Percentiles rank a stretch among this genome's conserved stretches.
Evolutionary conservation across 2,329 filamentous ascomycete genomes (phyloP).

Genomic region (Emericellopsis cladophorae): DNA sequence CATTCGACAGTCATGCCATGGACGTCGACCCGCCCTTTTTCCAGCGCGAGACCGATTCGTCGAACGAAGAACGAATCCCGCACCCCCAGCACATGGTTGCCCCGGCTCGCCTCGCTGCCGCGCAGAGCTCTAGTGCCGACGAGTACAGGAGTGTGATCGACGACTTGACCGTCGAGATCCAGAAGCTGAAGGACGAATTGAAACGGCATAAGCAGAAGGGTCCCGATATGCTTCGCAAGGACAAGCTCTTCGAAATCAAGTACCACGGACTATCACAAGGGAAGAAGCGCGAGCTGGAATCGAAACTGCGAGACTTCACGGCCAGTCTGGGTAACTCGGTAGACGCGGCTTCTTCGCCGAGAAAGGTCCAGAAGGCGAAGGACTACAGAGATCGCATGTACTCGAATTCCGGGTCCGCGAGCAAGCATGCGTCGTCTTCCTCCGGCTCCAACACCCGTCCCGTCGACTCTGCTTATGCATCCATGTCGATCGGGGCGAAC

Average conservation of each 20-base stretch:
- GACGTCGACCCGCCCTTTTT: constrained; percentile 44
- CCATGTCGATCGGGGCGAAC: constrained; percentile 43
- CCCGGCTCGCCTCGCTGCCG: constrained; percentile 16
- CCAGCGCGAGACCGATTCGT: constrained; percentile 38
- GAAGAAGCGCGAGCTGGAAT: constrained; percentile 68
- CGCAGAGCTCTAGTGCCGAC: constrained; percentile 50
- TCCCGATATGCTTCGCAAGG: constrained; percentile 53
- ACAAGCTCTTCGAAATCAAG: constrained; percentile 75
- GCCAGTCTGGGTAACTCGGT: constrained; percentile 43
- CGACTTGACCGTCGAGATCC: constrained; percentile 75
- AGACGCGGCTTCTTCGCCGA: constrained; percentile 22
- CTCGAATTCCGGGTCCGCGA: constrained; percentile 27
- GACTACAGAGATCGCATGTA: constrained; percentile 19
- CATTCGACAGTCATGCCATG: constrained; percentile 29
- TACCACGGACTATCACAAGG: constrained; percentile 59
- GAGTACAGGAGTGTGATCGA: constrained; percentile 78
- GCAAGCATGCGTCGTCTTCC: constrained; percentile 37
- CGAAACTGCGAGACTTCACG: constrained; percentile 58
- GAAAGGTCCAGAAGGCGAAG: neutral
- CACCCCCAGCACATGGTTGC: constrained; percentile 10
- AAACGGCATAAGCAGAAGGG: constrained; percentile 58
- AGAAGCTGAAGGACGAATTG: constrained; percentile 60
- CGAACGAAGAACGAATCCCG: constrained; percentile 28
- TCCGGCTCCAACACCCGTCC: constrained; percentile 40
- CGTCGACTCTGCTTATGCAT: constrained; percentile 54